These are phyloP conservation scores for Psilocybe subaeruginosa DNA, from an alignment of 768 basidiomycete species.

Conservation along the genomic window DNA sequence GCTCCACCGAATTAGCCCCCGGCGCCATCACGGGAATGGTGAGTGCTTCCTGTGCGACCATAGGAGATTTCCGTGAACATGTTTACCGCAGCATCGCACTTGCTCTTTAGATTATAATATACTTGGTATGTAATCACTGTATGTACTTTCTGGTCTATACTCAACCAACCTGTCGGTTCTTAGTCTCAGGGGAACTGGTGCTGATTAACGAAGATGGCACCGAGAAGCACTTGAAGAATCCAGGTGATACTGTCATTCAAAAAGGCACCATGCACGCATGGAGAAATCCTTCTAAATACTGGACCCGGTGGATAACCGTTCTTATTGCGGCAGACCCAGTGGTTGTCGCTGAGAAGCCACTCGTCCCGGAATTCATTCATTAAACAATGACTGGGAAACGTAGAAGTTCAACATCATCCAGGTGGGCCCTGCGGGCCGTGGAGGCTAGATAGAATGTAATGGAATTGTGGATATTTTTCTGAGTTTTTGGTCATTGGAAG, in stretches of 20 bases:
- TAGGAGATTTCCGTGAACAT: not conserved
- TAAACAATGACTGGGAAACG: constrained; percentile 1
- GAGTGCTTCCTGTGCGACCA: constrained; percentile 12
- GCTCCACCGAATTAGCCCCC: constrained; percentile 58
- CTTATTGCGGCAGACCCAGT: constrained; percentile 60
- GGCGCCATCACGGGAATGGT: constrained; percentile 54
- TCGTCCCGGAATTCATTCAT: constrained; percentile 34
- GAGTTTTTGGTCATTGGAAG: constrained; percentile 49
- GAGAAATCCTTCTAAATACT: constrained; percentile 55
- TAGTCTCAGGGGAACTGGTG: constrained; percentile 58
- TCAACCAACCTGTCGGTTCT: constrained; percentile 8
- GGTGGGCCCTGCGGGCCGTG: constrained; percentile 1
- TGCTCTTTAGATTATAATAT: constrained; percentile 66
- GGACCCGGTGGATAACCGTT: constrained; percentile 56
- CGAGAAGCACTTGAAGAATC: constrained; percentile 53
- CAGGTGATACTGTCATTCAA: constrained; percentile 60
- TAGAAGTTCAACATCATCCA: not conserved
- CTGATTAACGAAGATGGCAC: constrained; percentile 60
- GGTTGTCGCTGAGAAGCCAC: constrained; percentile 42
- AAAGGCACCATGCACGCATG: constrained; percentile 65
- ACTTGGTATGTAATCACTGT: constrained; percentile 40
- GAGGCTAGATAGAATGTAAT: constrained; percentile 3
- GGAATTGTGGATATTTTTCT: constrained; percentile 1
- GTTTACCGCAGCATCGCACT: constrained; percentile 43
- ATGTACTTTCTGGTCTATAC: not conserved